phyloP scores from a whole-genome alignment of 305 asterid genomes.

The Plantago rigida region DNA sequence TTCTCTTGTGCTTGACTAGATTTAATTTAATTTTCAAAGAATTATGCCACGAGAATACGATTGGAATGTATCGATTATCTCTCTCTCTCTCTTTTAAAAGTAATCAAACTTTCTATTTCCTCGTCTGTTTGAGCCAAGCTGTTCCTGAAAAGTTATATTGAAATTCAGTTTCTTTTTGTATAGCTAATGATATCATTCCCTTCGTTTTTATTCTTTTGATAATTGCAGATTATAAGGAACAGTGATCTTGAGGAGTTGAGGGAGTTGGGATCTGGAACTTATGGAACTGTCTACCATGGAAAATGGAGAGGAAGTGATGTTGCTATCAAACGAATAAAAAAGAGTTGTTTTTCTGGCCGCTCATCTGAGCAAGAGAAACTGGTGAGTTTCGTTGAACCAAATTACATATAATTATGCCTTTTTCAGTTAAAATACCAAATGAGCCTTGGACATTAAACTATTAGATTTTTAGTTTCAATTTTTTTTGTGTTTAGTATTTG shows the following conservation, averaged over 20 bases:
- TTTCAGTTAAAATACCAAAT: background rate
- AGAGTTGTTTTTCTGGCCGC: constrained; percentile 78
- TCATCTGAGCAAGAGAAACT: constrained; percentile 77
- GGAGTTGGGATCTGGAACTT: constrained; percentile 93
- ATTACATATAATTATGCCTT: constrained; percentile 3
- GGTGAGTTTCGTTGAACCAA: constrained; percentile 37
- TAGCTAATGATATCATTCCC: constrained; percentile 12
- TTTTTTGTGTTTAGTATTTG: background rate
- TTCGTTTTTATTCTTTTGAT: constrained; percentile 15
- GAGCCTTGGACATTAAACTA: background rate
- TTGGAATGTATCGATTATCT: too few relatives aligned
- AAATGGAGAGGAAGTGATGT: constrained; percentile 97
- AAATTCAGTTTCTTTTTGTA: background rate
- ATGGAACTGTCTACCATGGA: constrained; percentile 92
- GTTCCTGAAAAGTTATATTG: constrained; percentile 8
- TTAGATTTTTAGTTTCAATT: too few relatives aligned
- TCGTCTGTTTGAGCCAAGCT: background rate
- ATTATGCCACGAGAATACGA: too few relatives aligned
- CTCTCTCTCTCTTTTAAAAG: too few relatives aligned
- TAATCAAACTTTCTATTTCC: too few relatives aligned
- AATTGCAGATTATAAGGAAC: constrained; percentile 58
- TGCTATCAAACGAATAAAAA: constrained; percentile 84
- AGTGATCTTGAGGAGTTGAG: constrained; percentile 86
- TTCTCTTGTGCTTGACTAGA: too few relatives aligned
- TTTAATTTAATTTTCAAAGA: too few relatives aligned